phyloP scores from a whole-genome alignment of 305 asterid genomes.

The Fraxinus albicans region DNA sequence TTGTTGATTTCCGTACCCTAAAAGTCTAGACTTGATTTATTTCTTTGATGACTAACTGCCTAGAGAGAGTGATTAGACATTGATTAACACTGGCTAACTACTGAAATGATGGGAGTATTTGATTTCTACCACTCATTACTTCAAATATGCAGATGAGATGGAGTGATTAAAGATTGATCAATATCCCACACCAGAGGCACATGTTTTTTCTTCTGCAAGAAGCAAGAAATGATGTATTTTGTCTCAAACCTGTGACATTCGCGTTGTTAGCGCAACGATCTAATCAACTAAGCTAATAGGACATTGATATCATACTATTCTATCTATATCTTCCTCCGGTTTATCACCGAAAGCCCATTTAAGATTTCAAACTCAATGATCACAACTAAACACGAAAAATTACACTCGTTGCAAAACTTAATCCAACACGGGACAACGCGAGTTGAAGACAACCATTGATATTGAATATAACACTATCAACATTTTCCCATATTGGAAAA shows the following conservation, averaged over 20 bases:
- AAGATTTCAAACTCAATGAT: neutral
- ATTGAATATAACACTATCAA: neutral
- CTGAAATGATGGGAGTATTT: neutral
- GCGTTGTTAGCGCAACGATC: constrained; percentile 86
- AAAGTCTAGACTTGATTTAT: neutral
- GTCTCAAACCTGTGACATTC: constrained; percentile 79
- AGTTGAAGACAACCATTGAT: neutral
- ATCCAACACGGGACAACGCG: neutral
- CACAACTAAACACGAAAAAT: neutral
- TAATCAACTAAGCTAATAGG: constrained; percentile 85
- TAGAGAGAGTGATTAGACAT: neutral
- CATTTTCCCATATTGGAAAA: neutral
- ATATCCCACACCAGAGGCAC: neutral
- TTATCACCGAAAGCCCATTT: too few species aligned
- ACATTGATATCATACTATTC: constrained; percentile 8
- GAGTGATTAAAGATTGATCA: neutral
- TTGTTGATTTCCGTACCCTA: neutral
- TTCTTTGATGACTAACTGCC: neutral
- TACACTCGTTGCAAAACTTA: neutral
- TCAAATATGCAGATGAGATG: neutral
- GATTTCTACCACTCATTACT: neutral
- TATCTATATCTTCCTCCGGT: neutral
- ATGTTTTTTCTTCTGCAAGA: neutral
- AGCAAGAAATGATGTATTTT: neutral
- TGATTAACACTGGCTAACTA: neutral